Evolutionary conservation across 352 stramenopile species (phyloP), one percentile per base, ranked within the genome.

Genomic region (Phytophthora kernoviae): DNA sequence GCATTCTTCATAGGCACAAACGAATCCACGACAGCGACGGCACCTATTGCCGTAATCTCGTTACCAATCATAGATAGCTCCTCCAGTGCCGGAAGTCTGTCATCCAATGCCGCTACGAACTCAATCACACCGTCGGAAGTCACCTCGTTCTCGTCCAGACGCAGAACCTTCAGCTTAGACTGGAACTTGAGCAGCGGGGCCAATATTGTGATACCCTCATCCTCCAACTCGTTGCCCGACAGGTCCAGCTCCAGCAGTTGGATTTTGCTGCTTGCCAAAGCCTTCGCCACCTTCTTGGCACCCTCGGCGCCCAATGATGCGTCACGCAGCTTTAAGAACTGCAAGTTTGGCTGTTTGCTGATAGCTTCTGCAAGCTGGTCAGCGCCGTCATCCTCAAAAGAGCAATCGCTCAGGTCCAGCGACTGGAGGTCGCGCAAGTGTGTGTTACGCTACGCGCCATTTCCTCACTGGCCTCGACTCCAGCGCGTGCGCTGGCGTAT

Each of bases 401-500:
- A 93, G 67, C 93, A 98, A 62, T 98, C 94, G 47, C 87, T 94
- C 47, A 98, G 70, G 61, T 98, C 94, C n/a, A 98, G 73, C 26
- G 73, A 88, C 53, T 61, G 75, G 11, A 97, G 72, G 6, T 75
- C 58, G 32, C 49, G 46, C 60, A 84, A 48, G 68, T 91, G 70
- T 41, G 54, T 21, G 41, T 54, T 75, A 93, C 79, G 24, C 58
- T 77, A 2, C 52, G 56, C 5, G 80, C 84, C 8, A 93, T 64
- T 24, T 62, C 47, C 26, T 71, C 65, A 18, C 81, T 90, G 11
- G 81, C 84, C 6, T 81, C 76, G 0, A 67, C 44, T 24, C 84
- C 84, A 1, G 81, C 81, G 30, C 82, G 82, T 2, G 84, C 81
- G 46, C 81, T 92, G 8, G 84, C 81, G 46, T 79, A 93, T 24